These are phyloP conservation scores for Scedosporium boydii DNA, from an alignment of 2,329 filamentous ascomycete genomes.

Conservation along the genomic window DNA sequence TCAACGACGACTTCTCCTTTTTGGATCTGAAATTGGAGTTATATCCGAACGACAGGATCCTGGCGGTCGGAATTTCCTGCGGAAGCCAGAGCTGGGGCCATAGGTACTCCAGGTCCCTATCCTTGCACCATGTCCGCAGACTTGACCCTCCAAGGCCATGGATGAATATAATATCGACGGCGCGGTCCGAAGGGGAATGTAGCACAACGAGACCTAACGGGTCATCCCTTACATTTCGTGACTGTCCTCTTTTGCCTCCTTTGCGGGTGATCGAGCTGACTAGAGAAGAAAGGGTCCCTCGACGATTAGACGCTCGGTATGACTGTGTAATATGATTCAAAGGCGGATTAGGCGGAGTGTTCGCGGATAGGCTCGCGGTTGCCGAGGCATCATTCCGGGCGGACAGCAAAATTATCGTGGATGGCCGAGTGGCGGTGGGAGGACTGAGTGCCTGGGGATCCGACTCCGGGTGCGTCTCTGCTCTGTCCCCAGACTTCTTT, in stretches of 20 bases:
- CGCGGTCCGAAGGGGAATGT: constrained; percentile 2
- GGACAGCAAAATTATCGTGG: not conserved
- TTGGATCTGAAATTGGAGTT: constrained; percentile 13
- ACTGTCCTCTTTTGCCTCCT: not conserved
- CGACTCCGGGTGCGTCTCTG: not conserved
- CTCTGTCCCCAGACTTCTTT: not conserved
- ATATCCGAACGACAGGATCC: constrained; percentile 16
- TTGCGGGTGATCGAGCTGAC: not conserved
- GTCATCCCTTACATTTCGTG: not conserved
- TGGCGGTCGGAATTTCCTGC: constrained; percentile 9
- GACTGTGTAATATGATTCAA: not conserved
- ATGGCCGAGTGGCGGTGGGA: not conserved
- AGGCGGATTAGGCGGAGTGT: not conserved
- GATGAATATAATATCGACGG: constrained; percentile 16
- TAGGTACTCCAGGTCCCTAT: constrained; percentile 10
- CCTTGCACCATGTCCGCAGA: constrained; percentile 13
- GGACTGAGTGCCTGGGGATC: not conserved
- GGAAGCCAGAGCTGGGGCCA: constrained; percentile 16
- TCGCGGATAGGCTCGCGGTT: not conserved
- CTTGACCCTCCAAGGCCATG: constrained; percentile 17
- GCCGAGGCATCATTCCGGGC: not conserved
- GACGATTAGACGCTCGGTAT: not conserved
- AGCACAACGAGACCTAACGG: not conserved
- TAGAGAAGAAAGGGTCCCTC: not conserved
- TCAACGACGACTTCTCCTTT: constrained; percentile 8